Conservation (phyloP, 176 grass and related monocot genomes). For the Pharus latifolius region DNA sequence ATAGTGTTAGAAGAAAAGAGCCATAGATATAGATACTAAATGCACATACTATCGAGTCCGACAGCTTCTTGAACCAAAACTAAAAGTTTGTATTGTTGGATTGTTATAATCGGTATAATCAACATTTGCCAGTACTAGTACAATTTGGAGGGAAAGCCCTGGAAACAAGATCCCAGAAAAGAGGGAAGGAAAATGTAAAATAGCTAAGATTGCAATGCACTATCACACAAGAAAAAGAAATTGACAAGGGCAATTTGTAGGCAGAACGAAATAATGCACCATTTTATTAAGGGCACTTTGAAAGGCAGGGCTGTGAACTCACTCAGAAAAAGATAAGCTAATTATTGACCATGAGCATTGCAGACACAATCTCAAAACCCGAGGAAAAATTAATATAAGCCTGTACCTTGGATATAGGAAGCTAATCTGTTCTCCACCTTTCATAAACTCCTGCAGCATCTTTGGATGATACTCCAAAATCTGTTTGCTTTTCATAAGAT, state of each 20-base stretch:
- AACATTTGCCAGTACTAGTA: background rate
- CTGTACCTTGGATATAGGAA: slow-evolving; percentile 90
- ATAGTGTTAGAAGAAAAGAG: slow-evolving; percentile 6
- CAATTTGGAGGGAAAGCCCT: background rate
- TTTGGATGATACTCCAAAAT: slow-evolving; percentile 97
- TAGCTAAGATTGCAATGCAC: background rate
- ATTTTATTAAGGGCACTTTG: too few relatives aligned
- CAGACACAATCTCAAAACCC: background rate
- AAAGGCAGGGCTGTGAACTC: too few relatives aligned
- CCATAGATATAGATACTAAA: background rate
- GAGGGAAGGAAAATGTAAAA: background rate
- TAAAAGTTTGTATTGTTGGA: background rate
- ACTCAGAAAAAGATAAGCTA: background rate
- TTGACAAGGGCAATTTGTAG: background rate
- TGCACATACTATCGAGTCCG: background rate
- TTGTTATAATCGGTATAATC: background rate
- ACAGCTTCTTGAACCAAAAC: background rate
- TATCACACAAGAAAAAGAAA: background rate
- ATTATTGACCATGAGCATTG: background rate
- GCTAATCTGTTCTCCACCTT: slow-evolving; percentile 81
- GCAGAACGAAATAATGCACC: background rate
- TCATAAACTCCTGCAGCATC: slow-evolving; percentile 80
- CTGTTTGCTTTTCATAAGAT: slow-evolving; percentile 52
- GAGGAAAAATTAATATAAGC: background rate
- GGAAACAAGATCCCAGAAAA: background rate